phyloP scores from a whole-genome alignment of 1,284 basidiomycete genomes.

The Trichosporon inkin region DNA sequence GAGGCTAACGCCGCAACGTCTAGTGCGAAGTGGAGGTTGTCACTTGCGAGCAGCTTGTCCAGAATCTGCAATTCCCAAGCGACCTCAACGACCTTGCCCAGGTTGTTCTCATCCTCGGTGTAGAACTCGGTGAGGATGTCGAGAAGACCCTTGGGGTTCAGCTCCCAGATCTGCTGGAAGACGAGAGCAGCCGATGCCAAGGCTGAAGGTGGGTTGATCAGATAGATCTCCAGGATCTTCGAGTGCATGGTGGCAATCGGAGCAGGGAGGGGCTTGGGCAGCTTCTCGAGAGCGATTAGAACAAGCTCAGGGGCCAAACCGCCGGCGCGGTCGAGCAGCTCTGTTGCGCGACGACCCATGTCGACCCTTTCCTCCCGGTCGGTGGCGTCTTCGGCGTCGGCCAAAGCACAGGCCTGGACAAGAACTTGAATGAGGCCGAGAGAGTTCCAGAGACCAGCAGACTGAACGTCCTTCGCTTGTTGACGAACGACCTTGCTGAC shows the following conservation, averaged over 20 bases:
- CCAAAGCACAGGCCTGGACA: conserved; percentile 51
- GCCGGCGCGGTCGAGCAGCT: conserved; percentile 87
- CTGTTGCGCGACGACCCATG: conserved; percentile 68
- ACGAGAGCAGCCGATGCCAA: conserved; percentile 93
- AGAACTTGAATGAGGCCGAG: conserved; percentile 87
- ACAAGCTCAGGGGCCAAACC: conserved; percentile 81
- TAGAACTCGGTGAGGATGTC: conserved; percentile 88
- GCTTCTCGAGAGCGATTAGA: conserved; percentile 86
- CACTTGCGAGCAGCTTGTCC: conserved; percentile 79
- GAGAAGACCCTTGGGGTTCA: conserved; percentile 76
- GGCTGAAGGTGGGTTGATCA: conserved; percentile 58
- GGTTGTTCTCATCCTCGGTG: conserved; percentile 84
- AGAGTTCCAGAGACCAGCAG: conserved; percentile 84
- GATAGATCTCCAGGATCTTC: conserved; percentile 82
- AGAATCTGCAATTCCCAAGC: conserved; percentile 91
- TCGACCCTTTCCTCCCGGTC: conserved; percentile 68
- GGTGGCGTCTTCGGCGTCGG: conserved; percentile 28
- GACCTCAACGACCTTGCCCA: conserved; percentile 90
- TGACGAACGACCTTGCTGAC: conserved; percentile 55
- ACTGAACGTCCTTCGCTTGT: conserved; percentile 68
- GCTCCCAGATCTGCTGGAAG: conserved; percentile 93
- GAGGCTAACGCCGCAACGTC: conserved; percentile 92
- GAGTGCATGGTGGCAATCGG: conserved; percentile 81
- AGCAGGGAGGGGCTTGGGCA: conserved; percentile 80
- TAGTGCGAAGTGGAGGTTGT: conserved; percentile 79